A percentile compares a stretch with the other conserved stretches of the same genome.
These are phyloP conservation scores for Cairneyella variabilis DNA, from an alignment of 495 filamentous ascomycete genomes.

Conservation along the genomic window DNA sequence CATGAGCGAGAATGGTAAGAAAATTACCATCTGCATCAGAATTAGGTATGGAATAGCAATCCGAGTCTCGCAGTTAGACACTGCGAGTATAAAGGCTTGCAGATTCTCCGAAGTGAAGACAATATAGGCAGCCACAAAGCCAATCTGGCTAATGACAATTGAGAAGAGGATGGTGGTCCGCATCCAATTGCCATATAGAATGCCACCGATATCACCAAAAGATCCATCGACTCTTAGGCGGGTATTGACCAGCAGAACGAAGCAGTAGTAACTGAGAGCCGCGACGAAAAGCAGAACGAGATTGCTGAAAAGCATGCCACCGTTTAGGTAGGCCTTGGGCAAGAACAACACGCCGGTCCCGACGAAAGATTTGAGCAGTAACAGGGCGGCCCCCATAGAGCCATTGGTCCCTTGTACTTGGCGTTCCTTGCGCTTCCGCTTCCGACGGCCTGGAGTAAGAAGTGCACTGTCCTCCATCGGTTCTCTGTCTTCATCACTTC, in stretches of 20 bases:
- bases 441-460: conserved; percentile 66
- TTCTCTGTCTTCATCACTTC: conserved; percentile 60
- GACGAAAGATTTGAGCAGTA: conserved; percentile 94
- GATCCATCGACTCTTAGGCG: conserved; percentile 79
- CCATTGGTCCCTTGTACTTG: conserved; percentile 67
- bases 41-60: conserved; percentile 89
- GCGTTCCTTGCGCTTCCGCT: conserved; percentile 66
- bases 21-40: conserved; percentile 87
- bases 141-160: conserved; percentile 90
- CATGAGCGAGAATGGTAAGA: conserved; percentile 87
- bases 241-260: conserved; percentile 85
- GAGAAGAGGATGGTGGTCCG: conserved; percentile 80
- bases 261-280: conserved; percentile 87
- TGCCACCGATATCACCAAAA: conserved; percentile 93
- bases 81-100: conserved; percentile 83
- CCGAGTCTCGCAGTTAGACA: conserved; percentile 73
- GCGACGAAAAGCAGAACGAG: conserved; percentile 82
- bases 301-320: conserved; percentile 96
- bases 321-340: conserved; percentile 87
- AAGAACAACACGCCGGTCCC: conserved; percentile 97
- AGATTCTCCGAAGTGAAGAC: conserved; percentile 96
- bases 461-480: conserved; percentile 80
- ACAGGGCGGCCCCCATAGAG: conserved; percentile 67
- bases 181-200: conserved; percentile 89
- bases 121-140: conserved; percentile 96